Evolutionary conservation across 2,329 filamentous ascomycete genomes (phyloP), one percentile per base, ranked within the genome.

Genomic region (Alternaria triticina): DNA sequence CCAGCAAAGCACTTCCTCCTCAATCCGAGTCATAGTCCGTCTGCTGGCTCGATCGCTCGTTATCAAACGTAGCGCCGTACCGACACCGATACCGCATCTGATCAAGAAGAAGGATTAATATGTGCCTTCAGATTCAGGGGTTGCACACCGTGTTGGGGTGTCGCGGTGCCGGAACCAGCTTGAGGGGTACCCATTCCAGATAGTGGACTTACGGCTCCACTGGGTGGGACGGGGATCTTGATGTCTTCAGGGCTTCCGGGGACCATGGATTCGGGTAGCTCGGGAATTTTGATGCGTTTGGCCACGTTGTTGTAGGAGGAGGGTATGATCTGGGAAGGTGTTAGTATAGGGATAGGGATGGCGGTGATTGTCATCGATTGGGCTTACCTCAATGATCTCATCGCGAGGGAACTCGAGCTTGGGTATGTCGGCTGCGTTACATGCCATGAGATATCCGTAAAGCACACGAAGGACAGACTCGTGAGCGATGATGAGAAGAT

Each of bases 381-480:
- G 1, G 6, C 81, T 71, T 77, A 88, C 89, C 85, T 99, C 96
- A 70, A 99, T 97, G 76, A 99, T 98, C 79, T 99, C 94, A 77
- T 99, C 91, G 46, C 96, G 91, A 5, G 96, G 96, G 75, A 99
- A 99, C 70, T 93, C 92, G 65, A 99, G 88, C 71, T 90, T 91
- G 5, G 96, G 96, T 66, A 99, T 99, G 75, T 97, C 94, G 80
- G 91, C 91, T 9, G 96, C 94, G 77, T 95, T 96, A 82, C 96
- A 98, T 72, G 97, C 96, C 96, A 99, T 99, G 43, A 99, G 86
- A 80, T 99, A 99, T 23, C 94, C 94, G 77, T 99, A 99, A 4
- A 99, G 86, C 23, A 99, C 96, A 46, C 96, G 92, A 50, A 99
- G 86, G n/a, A 99, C 96, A 55, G 93, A 97, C 80, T 99, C 96